These are phyloP conservation scores for Rhazya stricta DNA, from an alignment of 257 asterid species.

Conservation along the genomic window DNA sequence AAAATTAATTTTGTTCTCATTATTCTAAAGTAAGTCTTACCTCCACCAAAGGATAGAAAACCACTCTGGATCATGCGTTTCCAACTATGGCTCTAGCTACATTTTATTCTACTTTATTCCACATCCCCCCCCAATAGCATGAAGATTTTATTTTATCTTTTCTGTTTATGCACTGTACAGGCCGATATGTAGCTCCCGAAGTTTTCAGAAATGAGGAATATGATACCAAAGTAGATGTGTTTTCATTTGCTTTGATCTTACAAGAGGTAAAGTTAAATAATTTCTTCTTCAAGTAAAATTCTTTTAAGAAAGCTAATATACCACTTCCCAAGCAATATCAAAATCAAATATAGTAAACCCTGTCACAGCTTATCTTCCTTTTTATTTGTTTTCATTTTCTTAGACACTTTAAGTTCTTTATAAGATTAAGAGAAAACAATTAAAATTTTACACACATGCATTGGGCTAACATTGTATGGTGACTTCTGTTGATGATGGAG, in stretches of 20 bases:
- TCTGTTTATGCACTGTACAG: constrained; percentile 34
- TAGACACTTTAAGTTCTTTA: background rate
- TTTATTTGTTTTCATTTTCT: background rate
- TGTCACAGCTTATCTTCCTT: background rate
- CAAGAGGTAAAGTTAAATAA: constrained; percentile 62
- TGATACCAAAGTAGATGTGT: constrained; percentile 93
- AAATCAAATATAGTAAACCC: background rate
- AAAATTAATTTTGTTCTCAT: background rate
- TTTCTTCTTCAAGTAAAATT: background rate
- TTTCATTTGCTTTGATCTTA: constrained; percentile 85
- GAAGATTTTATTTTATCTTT: background rate
- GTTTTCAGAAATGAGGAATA: constrained; percentile 79
- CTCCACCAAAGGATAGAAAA: background rate
- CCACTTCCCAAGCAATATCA: background rate
- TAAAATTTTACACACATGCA: background rate
- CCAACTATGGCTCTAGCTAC: background rate
- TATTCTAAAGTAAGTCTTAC: background rate
- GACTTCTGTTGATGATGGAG: background rate
- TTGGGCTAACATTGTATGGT: background rate
- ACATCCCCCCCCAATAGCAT: background rate
- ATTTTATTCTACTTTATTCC: background rate
- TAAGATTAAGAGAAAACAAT: background rate
- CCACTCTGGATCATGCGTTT: constrained; percentile 2
- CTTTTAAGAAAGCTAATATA: background rate
- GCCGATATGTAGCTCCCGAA: constrained; percentile 96